Base-by-base conservation (phyloP, 306 rosid species). In the Fragaria iinumae region DNA sequence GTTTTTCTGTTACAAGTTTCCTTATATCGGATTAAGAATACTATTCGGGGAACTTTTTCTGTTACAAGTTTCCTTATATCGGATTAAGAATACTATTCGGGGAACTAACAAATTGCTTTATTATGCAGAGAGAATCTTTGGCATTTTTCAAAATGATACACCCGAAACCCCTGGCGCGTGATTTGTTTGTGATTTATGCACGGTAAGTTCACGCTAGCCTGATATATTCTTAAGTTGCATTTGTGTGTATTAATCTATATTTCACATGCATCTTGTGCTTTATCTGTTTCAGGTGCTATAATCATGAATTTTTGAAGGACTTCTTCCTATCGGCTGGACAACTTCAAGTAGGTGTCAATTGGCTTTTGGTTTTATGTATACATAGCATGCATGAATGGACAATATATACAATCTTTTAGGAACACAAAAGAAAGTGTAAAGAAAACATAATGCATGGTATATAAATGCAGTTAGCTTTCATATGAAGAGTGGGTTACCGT, bases 321-420 rank as follows among this genome's bases (percentile, higher is more conserved):
- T 95, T 85, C 87, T 95, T 92, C 87, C 89, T 90, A 79, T 89
- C 97, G 74, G 89, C 95, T 32, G 98, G 98, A 76, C 97, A 95
- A 80, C 96, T 92, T 75, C 96, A 95, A 69, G 98, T 95, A 92
- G 34, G 95, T 80, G 69, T 74, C 73, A 68, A 21, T 77, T 77
- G 50, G 38, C 49, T 74, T 47, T 81, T 47, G 34, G 62, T 71
- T 48, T 25, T 27, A 29, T 43, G 59, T 44, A 49, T 36, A 57
- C 27, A 48, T 69, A 52, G 78, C 74, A 21, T 63, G 76, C 59
- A 76, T 79, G 72, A 5, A 29, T 23, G 39, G 34, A 71, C 29
- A 14, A 53, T 53, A 50, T 32, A 5, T 32, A 34, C 45, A 29
- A 32, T 50, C n/a, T 71, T 36, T 34, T 50, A 10, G 75, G 63